Evolutionary conservation across 1,284 basidiomycete species (phyloP), one percentile per base, ranked within the genome.

Genomic region (Trametes hirsuta): DNA sequence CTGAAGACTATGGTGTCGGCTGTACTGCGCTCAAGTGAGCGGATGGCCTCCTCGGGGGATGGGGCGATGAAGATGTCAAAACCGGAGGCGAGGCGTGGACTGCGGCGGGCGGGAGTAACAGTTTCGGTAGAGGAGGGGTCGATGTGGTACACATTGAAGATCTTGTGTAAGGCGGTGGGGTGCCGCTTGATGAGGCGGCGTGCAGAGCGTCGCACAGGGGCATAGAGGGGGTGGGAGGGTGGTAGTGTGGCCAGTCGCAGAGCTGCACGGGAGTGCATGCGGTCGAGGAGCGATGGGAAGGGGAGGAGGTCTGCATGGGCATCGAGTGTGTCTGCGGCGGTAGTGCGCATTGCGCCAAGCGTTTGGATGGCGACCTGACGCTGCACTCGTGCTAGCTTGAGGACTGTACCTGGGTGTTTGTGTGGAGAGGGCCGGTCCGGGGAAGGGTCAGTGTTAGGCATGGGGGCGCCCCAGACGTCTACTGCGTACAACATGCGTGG

Each of bases 401-500:
- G 49, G n/a, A 59, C 56, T 4, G 25, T 14, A 2, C 42, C 48
- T 1, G 41, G 48, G 30, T 53, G 54, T 8, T 53, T 22, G 42
- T 24, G 42, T 9, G 42, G 42, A 11, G 25, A 44, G 3, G 42
- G 25, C 6, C 21, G 25, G 21, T 44, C 21, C 12, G 18, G 4
- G 4, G 42, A 24, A 5, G 21, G 42, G 21, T 44, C 21, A 22
- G 42, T 4, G 5, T 22, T 18, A 2, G 42, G 21, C 1, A 36
- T 67, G 14, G 70, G 49, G 0, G 50, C 25, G 1, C 37, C 52
- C 8, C 68, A 44, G 30, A 79, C 47, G 35, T 76, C 73, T 0
- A 72, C 62, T 4, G 69, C 73, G 48, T 77, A 78, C 2, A 69
- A 66, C 67, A 77, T 72, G 45, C 71, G 70, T 1, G 75, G 72